A percentile compares a stretch with the other conserved stretches of the same genome.
Evolutionary conservation across 2,329 filamentous ascomycete genomes (phyloP).

Genomic region (Ophiostoma ulmi): DNA sequence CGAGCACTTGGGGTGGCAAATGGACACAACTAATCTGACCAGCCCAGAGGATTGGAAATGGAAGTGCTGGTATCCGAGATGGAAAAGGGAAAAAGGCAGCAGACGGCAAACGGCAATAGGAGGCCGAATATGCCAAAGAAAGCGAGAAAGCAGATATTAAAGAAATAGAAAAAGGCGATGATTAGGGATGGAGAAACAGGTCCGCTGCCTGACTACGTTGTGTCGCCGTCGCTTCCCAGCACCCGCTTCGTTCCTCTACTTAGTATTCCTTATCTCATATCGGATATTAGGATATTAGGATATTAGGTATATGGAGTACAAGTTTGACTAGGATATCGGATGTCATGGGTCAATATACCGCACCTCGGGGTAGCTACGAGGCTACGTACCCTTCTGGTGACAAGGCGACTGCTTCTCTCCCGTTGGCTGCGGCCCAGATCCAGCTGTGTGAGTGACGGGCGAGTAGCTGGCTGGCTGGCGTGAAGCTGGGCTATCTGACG

Average conservation of each 20-base stretch:
- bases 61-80: neutral
- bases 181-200: neutral
- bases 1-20: slow-evolving; percentile 6
- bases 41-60: slow-evolving; percentile 4
- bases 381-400: neutral
- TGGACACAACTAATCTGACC: neutral
- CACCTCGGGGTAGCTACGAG: neutral
- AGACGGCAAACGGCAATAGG: neutral
- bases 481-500: neutral
- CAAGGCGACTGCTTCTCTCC: neutral
- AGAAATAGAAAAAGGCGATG: neutral
- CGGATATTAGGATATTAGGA: neutral
- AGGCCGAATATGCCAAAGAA: neutral
- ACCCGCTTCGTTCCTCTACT: neutral
- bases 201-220: neutral
- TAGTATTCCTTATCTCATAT: neutral
- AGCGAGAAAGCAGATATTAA: neutral
- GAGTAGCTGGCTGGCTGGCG: neutral
- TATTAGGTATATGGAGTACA: too few relatives aligned
- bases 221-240: neutral
- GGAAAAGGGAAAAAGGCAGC: neutral
- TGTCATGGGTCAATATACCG: neutral
- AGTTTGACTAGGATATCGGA: neutral
- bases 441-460: neutral
- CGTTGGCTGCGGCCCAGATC: neutral